These are phyloP conservation scores for Cytospora piceae DNA, from an alignment of 2,329 filamentous ascomycete species.

Conservation along the genomic window DNA sequence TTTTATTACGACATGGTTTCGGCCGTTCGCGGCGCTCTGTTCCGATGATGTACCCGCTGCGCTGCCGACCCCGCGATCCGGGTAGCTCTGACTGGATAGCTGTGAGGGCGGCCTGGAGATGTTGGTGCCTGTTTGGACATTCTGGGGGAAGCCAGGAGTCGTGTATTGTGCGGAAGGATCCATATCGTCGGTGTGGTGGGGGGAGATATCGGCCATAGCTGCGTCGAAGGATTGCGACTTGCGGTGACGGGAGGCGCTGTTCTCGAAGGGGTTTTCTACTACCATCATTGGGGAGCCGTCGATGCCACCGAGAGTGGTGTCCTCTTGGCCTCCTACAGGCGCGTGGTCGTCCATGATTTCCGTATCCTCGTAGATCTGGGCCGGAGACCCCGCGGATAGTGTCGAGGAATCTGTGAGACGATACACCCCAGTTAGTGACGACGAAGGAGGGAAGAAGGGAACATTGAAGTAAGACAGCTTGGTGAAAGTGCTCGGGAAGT, in stretches of 20 bases:
- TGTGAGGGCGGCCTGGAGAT: slow-evolving; percentile 61
- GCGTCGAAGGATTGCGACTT: slow-evolving; percentile 57
- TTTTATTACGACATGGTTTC: slow-evolving; percentile 91
- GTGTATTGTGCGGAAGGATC: slow-evolving; percentile 50
- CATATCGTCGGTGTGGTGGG: slow-evolving; percentile 40
- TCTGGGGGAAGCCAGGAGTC: slow-evolving; percentile 50
- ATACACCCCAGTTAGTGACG: slow-evolving; percentile 13
- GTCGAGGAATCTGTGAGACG: slow-evolving; percentile 49
- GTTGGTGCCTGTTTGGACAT: slow-evolving; percentile 40
- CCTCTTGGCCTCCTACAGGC: slow-evolving; percentile 49
- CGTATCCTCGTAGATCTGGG: slow-evolving; percentile 56
- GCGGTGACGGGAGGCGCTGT: slow-evolving; percentile 33
- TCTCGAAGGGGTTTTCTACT: slow-evolving; percentile 41
- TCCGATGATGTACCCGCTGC: slow-evolving; percentile 34
- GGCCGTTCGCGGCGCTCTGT: slow-evolving; percentile 47
- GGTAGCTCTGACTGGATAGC: slow-evolving; percentile 50
- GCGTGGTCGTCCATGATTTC: slow-evolving; percentile 55
- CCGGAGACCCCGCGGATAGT: slow-evolving; percentile 52
- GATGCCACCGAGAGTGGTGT: slow-evolving; percentile 51
- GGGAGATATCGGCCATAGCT: slow-evolving; percentile 43
- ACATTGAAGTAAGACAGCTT: slow-evolving; percentile 18
- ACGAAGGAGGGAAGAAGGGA: slow-evolving; percentile 41
- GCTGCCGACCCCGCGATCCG: slow-evolving; percentile 49
- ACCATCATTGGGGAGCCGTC: slow-evolving; percentile 51
- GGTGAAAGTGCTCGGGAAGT: slow-evolving; percentile 14